Evolutionary conservation across 192 early-diverging fungal genomes (phyloP).

Genomic region (Coemansia sp.): DNA sequence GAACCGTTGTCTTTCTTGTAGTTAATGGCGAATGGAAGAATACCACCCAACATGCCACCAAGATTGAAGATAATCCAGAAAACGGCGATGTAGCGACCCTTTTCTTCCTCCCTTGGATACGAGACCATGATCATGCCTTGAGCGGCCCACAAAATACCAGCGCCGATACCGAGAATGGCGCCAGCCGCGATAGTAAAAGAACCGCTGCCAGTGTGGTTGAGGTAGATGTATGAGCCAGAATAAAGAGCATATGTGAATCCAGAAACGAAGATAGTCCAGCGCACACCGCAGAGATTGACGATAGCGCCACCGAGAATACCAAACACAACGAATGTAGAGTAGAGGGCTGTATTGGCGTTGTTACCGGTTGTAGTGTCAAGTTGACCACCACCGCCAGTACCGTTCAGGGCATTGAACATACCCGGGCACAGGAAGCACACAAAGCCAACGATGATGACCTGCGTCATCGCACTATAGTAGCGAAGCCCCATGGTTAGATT

Average conservation of each 20-base stretch:
- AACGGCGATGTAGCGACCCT: conserved; percentile 77
- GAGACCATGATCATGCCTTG: conserved; percentile 86
- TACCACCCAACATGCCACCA: conserved; percentile 79
- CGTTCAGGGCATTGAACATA: conserved; percentile 75
- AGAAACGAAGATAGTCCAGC: conserved; percentile 67
- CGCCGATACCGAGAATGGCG: conserved; percentile 80
- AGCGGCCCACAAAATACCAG: conserved; percentile 78
- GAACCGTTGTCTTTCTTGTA: conserved; percentile 56
- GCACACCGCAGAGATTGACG: conserved; percentile 78
- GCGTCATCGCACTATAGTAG: conserved; percentile 65
- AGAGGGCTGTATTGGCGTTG: conserved; percentile 78
- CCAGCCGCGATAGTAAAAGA: conserved; percentile 73
- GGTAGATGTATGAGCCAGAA: conserved; percentile 72
- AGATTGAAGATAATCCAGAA: conserved; percentile 92
- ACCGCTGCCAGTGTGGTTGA: conserved; percentile 61
- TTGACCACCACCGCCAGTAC: conserved; percentile 70
- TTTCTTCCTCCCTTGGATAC: conserved; percentile 79
- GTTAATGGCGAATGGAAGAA: conserved; percentile 72
- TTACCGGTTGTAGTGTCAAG: conserved; percentile 61
- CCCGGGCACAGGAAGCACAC: conserved; percentile 80
- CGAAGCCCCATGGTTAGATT: conserved; percentile 19
- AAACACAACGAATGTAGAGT: conserved; percentile 77
- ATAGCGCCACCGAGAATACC: conserved; percentile 74
- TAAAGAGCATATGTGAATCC: conserved; percentile 75
- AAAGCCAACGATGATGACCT: conserved; percentile 71